Percentiles rank a stretch among this genome's conserved stretches.
Evolutionary conservation across 768 basidiomycete species (phyloP).

Genomic region (Tulasnella calospora): DNA sequence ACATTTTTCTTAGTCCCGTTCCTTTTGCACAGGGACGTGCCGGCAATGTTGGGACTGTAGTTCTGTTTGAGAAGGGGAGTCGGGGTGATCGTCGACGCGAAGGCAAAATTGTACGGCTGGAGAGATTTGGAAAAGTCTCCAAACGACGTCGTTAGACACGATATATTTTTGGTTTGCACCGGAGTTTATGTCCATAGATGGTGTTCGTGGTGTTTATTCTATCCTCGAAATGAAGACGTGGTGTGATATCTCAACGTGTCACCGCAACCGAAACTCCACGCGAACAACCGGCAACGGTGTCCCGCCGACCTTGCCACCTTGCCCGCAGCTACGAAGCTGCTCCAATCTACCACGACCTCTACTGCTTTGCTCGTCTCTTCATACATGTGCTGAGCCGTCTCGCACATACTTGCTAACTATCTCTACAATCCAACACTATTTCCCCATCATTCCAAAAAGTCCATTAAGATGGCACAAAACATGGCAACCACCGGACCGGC

Average conservation of each 20-base stretch:
- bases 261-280: constrained; percentile 5
- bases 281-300: neutral
- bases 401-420: neutral
- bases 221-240: neutral
- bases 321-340: constrained; percentile 1
- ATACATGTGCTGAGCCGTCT: neutral
- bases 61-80: constrained; percentile 61
- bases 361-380: neutral
- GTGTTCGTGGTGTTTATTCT: no score
- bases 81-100: constrained; percentile 8
- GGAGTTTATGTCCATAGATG: no score
- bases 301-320: neutral
- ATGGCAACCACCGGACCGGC: constrained; percentile 7
- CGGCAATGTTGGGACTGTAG: constrained; percentile 62
- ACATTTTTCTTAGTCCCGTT: neutral
- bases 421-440: neutral
- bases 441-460: neutral
- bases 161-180: neutral
- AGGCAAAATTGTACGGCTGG: neutral
- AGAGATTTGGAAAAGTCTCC: constrained; percentile 1
- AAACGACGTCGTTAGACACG: neutral
- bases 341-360: neutral
- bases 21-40: constrained; percentile 20
- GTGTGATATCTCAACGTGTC: constrained; percentile 7
- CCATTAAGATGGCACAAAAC: neutral